Conservation (phyloP, 495 filamentous ascomycete genomes). For the Apodospora peruviana region DNA sequence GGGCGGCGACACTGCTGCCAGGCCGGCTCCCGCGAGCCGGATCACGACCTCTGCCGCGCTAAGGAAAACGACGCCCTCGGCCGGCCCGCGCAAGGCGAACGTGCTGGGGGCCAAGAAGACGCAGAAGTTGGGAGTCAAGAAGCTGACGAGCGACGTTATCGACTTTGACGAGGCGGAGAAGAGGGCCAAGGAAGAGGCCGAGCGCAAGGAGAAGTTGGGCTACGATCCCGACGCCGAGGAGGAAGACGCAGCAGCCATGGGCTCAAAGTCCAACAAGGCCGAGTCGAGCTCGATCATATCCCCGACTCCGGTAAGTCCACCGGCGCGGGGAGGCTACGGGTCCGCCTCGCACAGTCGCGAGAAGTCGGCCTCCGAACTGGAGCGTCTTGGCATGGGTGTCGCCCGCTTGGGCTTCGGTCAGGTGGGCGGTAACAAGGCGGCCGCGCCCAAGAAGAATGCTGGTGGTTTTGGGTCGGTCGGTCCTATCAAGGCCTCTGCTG, state of each 20-base stretch:
- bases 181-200: slow-evolving; percentile 95
- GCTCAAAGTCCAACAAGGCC: slow-evolving; percentile 26
- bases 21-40: slow-evolving; percentile 53
- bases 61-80: slow-evolving; percentile 58
- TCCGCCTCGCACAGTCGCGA: slow-evolving; percentile 52
- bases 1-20: slow-evolving; percentile 39
- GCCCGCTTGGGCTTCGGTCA: slow-evolving; percentile 86
- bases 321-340: slow-evolving; percentile 51
- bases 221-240: slow-evolving; percentile 91
- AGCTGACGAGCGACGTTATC: slow-evolving; percentile 68
- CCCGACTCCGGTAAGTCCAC: slow-evolving; percentile 70
- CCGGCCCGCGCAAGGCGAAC: slow-evolving; percentile 68
- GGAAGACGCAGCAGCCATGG: slow-evolving; percentile 50
- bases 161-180: slow-evolving; percentile 97
- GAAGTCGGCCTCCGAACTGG: slow-evolving; percentile 64
- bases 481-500: slow-evolving; percentile 52
- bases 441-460: slow-evolving; percentile 63
- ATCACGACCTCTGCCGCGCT: slow-evolving; percentile 69
- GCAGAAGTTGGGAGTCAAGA: slow-evolving; percentile 91
- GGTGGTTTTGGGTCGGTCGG: slow-evolving; percentile 85
- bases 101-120: slow-evolving; percentile 91
- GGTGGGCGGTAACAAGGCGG: slow-evolving; percentile 59
- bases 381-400: slow-evolving; percentile 88
- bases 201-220: slow-evolving; percentile 95
- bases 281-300: slow-evolving; percentile 53